Conservation (phyloP, 225 moss, liverwort and hornwort species). For the Straminergon stramineum region DNA sequence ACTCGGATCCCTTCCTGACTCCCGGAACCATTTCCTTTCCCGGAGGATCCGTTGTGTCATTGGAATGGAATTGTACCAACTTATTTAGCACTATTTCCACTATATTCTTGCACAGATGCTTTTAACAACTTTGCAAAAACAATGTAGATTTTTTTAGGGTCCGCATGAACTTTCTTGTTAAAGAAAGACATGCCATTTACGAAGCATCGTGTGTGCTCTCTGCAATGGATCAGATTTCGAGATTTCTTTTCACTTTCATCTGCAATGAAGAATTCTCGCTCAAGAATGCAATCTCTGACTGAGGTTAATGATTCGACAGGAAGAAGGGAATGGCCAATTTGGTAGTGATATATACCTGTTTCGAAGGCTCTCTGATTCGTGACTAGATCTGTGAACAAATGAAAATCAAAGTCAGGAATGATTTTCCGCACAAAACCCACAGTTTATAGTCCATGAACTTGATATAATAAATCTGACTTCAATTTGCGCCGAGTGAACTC, state of each 20-base stretch:
- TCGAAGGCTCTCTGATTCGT: background rate
- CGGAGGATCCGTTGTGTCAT: background rate
- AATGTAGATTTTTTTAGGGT: background rate
- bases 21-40: background rate
- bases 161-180: background rate
- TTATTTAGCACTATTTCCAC: background rate
- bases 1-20: background rate
- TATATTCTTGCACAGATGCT: background rate
- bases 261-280: background rate
- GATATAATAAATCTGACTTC: background rate
- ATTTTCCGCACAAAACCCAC: background rate
- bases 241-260: background rate
- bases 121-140: background rate
- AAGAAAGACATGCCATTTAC: background rate
- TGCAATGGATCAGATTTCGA: background rate
- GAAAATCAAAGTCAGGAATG: background rate
- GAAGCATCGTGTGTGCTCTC: background rate
- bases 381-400: background rate
- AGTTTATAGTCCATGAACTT: background rate
- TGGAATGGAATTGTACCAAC: background rate
- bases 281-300: background rate
- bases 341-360: constrained; percentile 7
- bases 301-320: background rate
- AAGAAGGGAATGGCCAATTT: background rate
- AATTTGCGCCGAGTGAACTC: background rate